Base-by-base conservation (phyloP, 1,284 basidiomycete species). In the Earliella scabrosa region DNA sequence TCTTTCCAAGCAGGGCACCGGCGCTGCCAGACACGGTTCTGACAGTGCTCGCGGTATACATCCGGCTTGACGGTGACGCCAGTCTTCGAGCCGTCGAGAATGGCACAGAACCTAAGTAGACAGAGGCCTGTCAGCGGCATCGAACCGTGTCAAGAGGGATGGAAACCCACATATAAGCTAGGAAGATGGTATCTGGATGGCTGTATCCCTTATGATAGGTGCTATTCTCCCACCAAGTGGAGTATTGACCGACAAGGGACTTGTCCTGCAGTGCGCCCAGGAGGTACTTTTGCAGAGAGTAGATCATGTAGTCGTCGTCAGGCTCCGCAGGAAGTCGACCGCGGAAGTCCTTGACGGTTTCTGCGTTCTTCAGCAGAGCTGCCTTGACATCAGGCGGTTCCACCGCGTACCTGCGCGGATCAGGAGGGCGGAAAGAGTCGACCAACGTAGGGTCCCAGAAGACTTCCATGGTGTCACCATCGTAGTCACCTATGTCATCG, bases 71-170 rank as follows among this genome's bases (percentile, higher is more conserved):
- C 75, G 1, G 71, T 74, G 44, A 83, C 71, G 0, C 86, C 86
- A n/a, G 81, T 83, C 65, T 88, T 87, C 7, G 77, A 66, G 1
- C 82, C 82, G 62, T 88, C 86, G 2, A 88, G 76, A 6, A 81
- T 73, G 36, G 77, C 79, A 60, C 81, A 83, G 61, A 87, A 88
- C 73, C 86, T 88, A 41, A 2, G 26, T 2, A 18, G 27, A 18
- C 18, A 51, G 4, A 39, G 35, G 51, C 11, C 34, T 9, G 18
- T 49, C 45, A 53, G 23, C 24, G 27, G 32, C 50, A 21, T 47
- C 38, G 8, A 41, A 45, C 7, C n/a, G 24, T 24, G 18, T n/a
- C 20, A 29, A 6, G 2, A 11, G 29, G 13, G 29, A 7, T 13
- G 13, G n/a, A 5, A 6, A 73, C 82, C 61, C 57, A 87, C 86